These are phyloP conservation scores for Colletotrichum sp. DNA, from an alignment of 2,329 filamentous ascomycete genomes.

Conservation along the genomic window DNA sequence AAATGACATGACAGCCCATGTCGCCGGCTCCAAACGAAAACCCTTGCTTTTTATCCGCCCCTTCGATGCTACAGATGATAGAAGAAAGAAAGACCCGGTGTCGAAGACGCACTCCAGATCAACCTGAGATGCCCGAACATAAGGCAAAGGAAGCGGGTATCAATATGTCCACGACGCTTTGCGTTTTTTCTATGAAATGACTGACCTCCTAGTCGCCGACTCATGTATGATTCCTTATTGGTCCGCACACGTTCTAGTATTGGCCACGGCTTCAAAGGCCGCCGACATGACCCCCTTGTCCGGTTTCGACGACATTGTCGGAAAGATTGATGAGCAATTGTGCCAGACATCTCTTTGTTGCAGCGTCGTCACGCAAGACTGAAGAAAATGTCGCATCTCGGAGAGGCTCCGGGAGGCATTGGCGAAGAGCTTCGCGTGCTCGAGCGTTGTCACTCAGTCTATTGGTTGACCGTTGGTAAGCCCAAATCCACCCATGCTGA, in stretches of 20 bases:
- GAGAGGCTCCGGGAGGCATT: constrained; percentile 98
- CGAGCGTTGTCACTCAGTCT: constrained; percentile 96
- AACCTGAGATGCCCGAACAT: constrained; percentile 1
- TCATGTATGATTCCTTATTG: constrained; percentile 19
- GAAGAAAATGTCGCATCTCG: constrained; percentile 97
- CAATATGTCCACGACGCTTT: constrained; percentile 14
- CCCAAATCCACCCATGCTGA: neutral
- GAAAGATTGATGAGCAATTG: constrained; percentile 96
- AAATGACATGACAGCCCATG: neutral
- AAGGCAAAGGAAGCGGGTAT: constrained; percentile 15
- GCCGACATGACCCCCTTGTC: constrained; percentile 25
- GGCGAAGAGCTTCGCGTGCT: constrained; percentile 90
- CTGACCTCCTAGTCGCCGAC: constrained; percentile 14
- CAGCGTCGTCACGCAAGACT: constrained; percentile 93
- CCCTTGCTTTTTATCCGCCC: constrained; percentile 13
- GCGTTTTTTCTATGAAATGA: constrained; percentile 19
- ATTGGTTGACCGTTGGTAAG: neutral
- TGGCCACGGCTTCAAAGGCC: constrained; percentile 23
- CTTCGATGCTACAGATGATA: constrained; percentile 12
- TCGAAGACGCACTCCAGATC: constrained; percentile 14
- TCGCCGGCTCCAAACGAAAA: constrained; percentile 7
- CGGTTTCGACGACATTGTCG: constrained; percentile 73
- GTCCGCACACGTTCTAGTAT: neutral
- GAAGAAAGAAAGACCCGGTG: constrained; percentile 8
- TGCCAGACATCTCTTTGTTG: constrained; percentile 96